Conservation (phyloP, 352 stramenopile genomes). For the Sclerospora graminicola region DNA sequence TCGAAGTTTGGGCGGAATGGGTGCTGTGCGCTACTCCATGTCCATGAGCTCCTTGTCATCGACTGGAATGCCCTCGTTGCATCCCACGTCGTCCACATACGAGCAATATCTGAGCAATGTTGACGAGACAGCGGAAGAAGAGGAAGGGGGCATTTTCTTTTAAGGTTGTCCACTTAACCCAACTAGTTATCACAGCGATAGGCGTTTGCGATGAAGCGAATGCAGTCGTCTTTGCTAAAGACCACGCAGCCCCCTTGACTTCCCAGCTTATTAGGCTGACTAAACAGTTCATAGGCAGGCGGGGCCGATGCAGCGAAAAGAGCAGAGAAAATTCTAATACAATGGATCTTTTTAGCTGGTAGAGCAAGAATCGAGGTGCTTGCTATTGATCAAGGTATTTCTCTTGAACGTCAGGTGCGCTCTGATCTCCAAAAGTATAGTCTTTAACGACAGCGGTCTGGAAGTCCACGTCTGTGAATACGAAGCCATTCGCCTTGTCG, state of each 20-base stretch:
- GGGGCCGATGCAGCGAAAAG: not conserved
- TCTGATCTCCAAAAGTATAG: conserved; percentile 55
- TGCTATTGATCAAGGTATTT: conserved; percentile 47
- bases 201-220: conserved; percentile 5
- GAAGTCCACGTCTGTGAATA: conserved; percentile 74
- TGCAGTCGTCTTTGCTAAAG: conserved; percentile 8
- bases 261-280: conserved; percentile 6
- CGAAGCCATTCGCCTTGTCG: conserved; percentile 78
- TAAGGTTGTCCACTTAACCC: conserved; percentile 35
- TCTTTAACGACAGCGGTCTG: conserved; percentile 69
- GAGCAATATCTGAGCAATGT: conserved; percentile 86
- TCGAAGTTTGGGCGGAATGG: conserved; percentile 12
- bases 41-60: conserved; percentile 79
- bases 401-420: conserved; percentile 47
- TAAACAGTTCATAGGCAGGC: conserved; percentile 5
- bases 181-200: conserved; percentile 11
- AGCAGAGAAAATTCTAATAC: conserved; percentile 20
- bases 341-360: conserved; percentile 14
- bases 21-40: conserved; percentile 53
- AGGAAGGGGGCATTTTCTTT: conserved; percentile 82
- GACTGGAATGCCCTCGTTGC: conserved; percentile 35
- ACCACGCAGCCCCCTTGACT: conserved; percentile 1
- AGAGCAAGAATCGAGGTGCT: conserved; percentile 2
- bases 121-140: conserved; percentile 61
- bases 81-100: conserved; percentile 70